phyloP scores from a whole-genome alignment of 2,329 filamentous ascomycete species.

The Fusarium sp. region DNA sequence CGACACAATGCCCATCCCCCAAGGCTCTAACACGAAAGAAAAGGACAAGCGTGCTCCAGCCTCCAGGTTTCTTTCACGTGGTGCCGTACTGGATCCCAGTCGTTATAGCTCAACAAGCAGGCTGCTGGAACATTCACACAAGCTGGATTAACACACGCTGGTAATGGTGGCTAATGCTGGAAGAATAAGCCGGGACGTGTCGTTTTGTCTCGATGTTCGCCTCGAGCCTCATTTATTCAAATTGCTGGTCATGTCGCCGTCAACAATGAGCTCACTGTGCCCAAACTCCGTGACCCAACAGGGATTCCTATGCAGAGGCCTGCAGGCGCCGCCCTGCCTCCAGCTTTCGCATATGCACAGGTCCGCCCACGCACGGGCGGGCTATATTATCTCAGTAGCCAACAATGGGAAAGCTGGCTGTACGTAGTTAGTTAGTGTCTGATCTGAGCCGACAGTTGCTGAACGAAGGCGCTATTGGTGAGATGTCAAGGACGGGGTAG shows the following conservation, averaged over 20 bases:
- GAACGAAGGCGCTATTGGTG: conserved; percentile 35
- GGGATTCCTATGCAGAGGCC: conserved; percentile 29
- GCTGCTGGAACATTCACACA: background rate
- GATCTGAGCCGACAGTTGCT: conserved; percentile 45
- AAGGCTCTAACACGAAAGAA: conserved; percentile 25
- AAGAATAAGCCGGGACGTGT: conserved; percentile 3
- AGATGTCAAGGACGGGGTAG: conserved; percentile 15
- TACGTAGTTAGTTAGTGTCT: conserved; percentile 22
- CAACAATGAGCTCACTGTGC: conserved; percentile 22
- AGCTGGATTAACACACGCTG: conserved; percentile 3
- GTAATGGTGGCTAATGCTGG: background rate
- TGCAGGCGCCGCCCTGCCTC: conserved; percentile 22
- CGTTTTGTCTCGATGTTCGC: conserved; percentile 1
- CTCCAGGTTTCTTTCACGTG: conserved; percentile 26
- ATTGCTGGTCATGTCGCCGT: conserved; percentile 24
- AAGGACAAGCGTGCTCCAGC: conserved; percentile 29
- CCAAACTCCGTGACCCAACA: conserved; percentile 36
- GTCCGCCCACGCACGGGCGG: conserved; percentile 11
- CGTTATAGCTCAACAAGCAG: conserved; percentile 1
- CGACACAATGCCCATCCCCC: conserved; percentile 22
- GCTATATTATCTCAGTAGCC: conserved; percentile 3
- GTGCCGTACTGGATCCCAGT: conserved; percentile 15
- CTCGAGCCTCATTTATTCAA: conserved; percentile 2
- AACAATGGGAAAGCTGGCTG: conserved; percentile 21
- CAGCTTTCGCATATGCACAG: conserved; percentile 32